Evolutionary conservation across 352 stramenopile genomes (phyloP), one percentile per base, ranked within the genome.

Genomic region (Achlya hypogyna): DNA sequence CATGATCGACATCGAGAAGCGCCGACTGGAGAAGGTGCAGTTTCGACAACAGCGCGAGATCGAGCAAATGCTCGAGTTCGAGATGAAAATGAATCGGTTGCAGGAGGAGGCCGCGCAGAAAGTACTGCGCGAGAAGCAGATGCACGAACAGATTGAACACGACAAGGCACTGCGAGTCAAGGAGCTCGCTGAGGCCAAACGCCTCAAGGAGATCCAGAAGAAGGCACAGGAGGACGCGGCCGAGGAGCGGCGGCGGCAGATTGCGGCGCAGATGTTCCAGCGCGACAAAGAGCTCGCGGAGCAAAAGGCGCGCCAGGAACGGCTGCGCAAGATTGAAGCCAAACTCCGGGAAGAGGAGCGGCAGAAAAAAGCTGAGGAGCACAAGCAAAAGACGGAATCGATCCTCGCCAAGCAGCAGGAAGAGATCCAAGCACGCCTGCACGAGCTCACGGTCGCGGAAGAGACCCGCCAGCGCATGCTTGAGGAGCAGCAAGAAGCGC

Each of bases 51-150:
- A 95, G 59, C 80, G 81, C 0, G 84, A 93, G 53, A 71, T 97
- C 0, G 86, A 93, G 59, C 88, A 96, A 78, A 93, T 96, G 83
- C 78, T 96, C n/a, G 79, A 89, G 45, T 96, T 94, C 58, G 88
- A 96, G 70, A 88, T 95, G 62, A 95, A 96, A 65, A 91, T 93
- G 85, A 90, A 78, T 70, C 78, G 81, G 49, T 73, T 94, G 20
- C 86, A 96, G 58, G 76, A 93, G 60, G 79, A 89, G 60, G 84
- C 82, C 1, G 73, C 74, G 23, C 78, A 82, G 14, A 91, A 87
- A 32, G 68, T 86, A 52, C 75, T 93, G 64, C 78, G 82, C 3
- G 82, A 93, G 63, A 75, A 76, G 16, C 73, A 81, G 2, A 68
- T 88, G 23, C 72, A 87, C 18, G 83, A 93, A 38, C 78, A 90